Conservation (phyloP, 306 rosid genomes). For the Herpetospermum pedunculosum region DNA sequence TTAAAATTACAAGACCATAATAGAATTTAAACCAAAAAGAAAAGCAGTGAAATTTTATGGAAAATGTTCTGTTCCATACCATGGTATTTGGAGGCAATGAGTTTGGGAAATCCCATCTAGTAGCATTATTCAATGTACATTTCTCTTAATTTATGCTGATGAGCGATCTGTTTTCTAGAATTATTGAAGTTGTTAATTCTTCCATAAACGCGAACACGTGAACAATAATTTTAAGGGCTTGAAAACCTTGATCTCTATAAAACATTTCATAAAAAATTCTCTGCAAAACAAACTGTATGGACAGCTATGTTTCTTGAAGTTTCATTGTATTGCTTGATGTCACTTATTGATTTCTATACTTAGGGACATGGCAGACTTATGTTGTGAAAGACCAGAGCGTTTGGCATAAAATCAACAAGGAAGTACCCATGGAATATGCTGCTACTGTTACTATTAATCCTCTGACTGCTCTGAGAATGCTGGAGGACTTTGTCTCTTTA, state of each 20-base stretch:
- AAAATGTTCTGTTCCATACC: background rate
- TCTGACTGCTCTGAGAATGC: slow-evolving; percentile 78
- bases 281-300: background rate
- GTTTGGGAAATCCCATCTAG: background rate
- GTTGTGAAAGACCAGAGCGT: slow-evolving; percentile 59
- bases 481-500: slow-evolving; percentile 56
- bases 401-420: slow-evolving; percentile 74
- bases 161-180: background rate
- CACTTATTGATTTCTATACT: slow-evolving; percentile 2
- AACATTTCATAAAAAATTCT: background rate
- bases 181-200: background rate
- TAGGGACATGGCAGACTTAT: slow-evolving; percentile 92
- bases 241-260: background rate
- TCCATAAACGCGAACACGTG: background rate
- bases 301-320: background rate
- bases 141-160: background rate
- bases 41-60: background rate
- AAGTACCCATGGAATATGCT: slow-evolving; percentile 68
- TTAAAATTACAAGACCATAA: too few relatives aligned
- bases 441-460: slow-evolving; percentile 87
- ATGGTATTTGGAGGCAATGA: background rate
- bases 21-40: too few relatives aligned
- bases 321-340: background rate
- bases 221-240: background rate
- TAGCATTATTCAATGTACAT: background rate